Base-by-base conservation (phyloP, 2,329 filamentous ascomycete genomes). In the Fusarium phyllophilum region DNA sequence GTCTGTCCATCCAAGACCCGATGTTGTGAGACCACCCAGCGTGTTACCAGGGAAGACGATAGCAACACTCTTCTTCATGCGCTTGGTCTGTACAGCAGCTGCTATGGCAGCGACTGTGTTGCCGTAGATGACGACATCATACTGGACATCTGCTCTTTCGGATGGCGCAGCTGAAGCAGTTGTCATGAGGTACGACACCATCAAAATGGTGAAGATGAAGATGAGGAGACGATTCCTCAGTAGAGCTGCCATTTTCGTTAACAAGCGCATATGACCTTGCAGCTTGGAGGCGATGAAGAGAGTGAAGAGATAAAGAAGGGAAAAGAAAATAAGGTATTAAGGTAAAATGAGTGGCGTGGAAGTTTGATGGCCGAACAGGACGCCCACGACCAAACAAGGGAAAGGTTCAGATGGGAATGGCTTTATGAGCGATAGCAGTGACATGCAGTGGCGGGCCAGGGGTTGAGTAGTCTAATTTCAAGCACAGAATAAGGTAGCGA, bases 71-170 rank as follows among this genome's bases (percentile, higher is more conserved):
- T 73, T 75, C 29, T 75, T 70, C 73, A 75, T 75, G 5, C 73
- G 73, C 26, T 52, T 61, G 15, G 67, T 68, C 45, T 75, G 73
- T 1, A 75, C 45, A 18, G 73, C 73, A 41, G 73, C 73, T 31
- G 73, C 73, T n/a, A 75, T 29, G 1, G 70, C 73, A 10, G 73
- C 73, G 26, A 75, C 73, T 22, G 73, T 75, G 60, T 75, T 75
- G n/a, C 73, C 73, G n/a, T 75, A 75, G 41, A 75, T 74, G 39
- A 75, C 60, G 29, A 75, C 73, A 46, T 75, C 73, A 20, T 75
- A 75, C 45, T 66, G 45, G 38, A 45, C 24, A 29, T 46, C 62
- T 49, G 48, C 55, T 51, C 67, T 63, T 33, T 72, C 69, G 42
- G 57, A 39, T 6, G 69, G 69, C 17, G 58, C 69, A 26, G 69